A percentile compares a stretch with the other conserved stretches of the same genome.
phyloP scores from a whole-genome alignment of 176 grass and related monocot genomes.

The Zoysia japonica region DNA sequence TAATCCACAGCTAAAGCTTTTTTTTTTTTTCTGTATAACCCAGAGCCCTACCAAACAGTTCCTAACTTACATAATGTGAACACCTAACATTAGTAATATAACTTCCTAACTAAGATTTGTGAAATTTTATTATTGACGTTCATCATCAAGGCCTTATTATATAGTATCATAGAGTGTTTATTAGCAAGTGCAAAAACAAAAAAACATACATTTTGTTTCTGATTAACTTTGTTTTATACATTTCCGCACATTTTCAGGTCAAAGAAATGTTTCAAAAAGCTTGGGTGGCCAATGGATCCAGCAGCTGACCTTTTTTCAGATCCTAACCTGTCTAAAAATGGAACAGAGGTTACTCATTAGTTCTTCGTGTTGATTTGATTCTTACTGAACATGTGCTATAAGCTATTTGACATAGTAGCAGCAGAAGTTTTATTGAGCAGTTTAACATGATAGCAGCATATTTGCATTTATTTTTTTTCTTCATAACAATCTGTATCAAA shows the following conservation, averaged over 20 bases:
- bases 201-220: slow-evolving; percentile 17
- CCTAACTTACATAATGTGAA: no score
- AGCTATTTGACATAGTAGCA: not conserved
- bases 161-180: not conserved
- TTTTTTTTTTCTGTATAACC: no score
- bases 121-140: not conserved
- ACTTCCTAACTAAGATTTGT: no score
- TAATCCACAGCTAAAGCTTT: no score
- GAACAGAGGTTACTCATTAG: slow-evolving; percentile 42
- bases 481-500: not conserved
- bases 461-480: not conserved
- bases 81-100: no score
- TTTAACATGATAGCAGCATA: no score
- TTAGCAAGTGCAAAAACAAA: not conserved
- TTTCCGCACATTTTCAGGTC: slow-evolving; percentile 60
- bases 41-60: no score
- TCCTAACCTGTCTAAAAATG: slow-evolving; percentile 24
- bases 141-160: not conserved
- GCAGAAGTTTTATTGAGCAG: slow-evolving; percentile 2
- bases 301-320: slow-evolving; percentile 53
- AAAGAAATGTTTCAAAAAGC: slow-evolving; percentile 72
- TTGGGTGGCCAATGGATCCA: slow-evolving; percentile 60
- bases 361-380: slow-evolving; percentile 1
- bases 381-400: slow-evolving; percentile 9
- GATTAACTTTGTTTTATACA: slow-evolving; percentile 4